Conservation (phyloP, 2,329 filamentous ascomycete genomes). For the Phyllosticta citriasiana region DNA sequence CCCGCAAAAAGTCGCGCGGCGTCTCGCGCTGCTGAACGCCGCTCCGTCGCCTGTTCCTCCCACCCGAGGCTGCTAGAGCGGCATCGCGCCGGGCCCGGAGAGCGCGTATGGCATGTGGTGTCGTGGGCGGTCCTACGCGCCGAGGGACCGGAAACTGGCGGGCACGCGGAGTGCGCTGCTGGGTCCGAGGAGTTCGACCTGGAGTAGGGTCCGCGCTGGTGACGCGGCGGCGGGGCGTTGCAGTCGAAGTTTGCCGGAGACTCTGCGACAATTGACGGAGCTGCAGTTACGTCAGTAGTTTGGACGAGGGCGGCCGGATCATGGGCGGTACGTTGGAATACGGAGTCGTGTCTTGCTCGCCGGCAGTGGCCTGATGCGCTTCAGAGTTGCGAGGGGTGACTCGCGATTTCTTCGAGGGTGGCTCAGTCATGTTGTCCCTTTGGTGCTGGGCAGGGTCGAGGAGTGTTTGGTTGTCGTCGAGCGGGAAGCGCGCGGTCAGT, state of each 20-base stretch:
- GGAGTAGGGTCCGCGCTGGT: constrained; percentile 23
- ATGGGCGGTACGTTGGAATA: constrained; percentile 15
- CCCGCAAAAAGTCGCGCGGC: constrained; percentile 43
- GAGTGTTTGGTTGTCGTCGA: neutral
- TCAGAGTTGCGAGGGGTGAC: constrained; percentile 17
- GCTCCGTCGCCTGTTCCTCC: constrained; percentile 39
- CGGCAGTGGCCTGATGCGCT: constrained; percentile 8
- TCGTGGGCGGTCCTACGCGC: constrained; percentile 34
- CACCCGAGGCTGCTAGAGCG: constrained; percentile 35
- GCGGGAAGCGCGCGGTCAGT: neutral
- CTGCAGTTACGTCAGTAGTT: constrained; percentile 12
- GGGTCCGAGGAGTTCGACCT: constrained; percentile 25
- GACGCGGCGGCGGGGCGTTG: constrained; percentile 24
- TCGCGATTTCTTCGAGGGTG: constrained; percentile 27
- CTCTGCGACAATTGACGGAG: constrained; percentile 20
- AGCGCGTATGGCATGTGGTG: constrained; percentile 46
- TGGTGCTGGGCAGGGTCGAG: neutral
- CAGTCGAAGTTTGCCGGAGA: constrained; percentile 22
- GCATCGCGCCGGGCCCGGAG: constrained; percentile 42
- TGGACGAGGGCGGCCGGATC: neutral
- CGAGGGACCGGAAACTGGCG: constrained; percentile 23
- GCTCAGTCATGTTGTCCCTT: constrained; percentile 23
- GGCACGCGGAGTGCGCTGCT: constrained; percentile 24
- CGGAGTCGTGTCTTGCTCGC: constrained; percentile 13
- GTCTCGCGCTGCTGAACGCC: constrained; percentile 43